A percentile compares a stretch with the other conserved stretches of the same genome.
Evolutionary conservation across 2,329 filamentous ascomycete genomes (phyloP).

Genomic region (Diplocarpon mali): DNA sequence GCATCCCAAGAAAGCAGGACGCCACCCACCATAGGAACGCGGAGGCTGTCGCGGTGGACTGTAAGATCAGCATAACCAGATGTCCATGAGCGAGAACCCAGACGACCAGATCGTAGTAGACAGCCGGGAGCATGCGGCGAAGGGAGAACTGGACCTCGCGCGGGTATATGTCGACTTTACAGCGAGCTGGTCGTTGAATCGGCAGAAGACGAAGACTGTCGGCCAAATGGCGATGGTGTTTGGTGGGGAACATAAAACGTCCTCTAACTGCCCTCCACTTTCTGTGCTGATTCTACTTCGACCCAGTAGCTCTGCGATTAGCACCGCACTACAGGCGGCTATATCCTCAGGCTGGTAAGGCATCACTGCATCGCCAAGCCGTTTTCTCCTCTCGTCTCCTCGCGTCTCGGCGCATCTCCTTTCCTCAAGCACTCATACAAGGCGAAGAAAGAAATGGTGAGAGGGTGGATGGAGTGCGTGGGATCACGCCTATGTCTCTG

Average conservation of each 20-base stretch:
- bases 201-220: neutral
- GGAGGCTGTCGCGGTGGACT: conserved; percentile 25
- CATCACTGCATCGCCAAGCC: no score
- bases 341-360: neutral
- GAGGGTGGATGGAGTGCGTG: no score
- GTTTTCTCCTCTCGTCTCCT: no score
- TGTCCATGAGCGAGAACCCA: conserved; percentile 28
- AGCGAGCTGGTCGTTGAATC: neutral
- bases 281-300: neutral
- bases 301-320: no score
- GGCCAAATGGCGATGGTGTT: neutral
- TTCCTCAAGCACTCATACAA: no score
- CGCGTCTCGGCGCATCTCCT: no score
- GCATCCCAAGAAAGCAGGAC: neutral
- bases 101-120: conserved; percentile 24
- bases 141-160: neutral
- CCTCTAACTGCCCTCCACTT: neutral
- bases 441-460: no score
- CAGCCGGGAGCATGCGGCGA: conserved; percentile 27
- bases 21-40: conserved; percentile 24
- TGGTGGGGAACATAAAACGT: neutral
- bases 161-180: neutral
- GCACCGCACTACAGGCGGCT: neutral
- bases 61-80: conserved; percentile 16
- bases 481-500: no score